Evolutionary conservation across 2,329 filamentous ascomycete species (phyloP).

Genomic region (Lachnellula occidentalis): DNA sequence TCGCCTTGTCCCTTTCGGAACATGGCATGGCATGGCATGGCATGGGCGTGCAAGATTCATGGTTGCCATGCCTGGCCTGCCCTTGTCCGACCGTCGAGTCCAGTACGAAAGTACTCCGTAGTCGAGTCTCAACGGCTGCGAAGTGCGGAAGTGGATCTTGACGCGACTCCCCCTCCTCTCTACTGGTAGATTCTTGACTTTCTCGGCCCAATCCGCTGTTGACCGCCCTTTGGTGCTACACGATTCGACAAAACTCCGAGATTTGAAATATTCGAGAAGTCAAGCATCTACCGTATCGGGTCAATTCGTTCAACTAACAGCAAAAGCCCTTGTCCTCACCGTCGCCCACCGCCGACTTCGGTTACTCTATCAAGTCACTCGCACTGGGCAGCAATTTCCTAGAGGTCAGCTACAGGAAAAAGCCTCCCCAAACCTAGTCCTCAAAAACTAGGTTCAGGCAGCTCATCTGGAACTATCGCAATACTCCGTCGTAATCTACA

Average conservation of each 20-base stretch:
- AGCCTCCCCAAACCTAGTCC: not conserved
- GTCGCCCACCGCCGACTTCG: slow-evolving; percentile 14
- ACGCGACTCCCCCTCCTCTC: not conserved
- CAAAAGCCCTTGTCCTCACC: not conserved
- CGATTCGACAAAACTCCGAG: slow-evolving; percentile 23
- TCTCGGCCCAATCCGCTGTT: slow-evolving; percentile 28
- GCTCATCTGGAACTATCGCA: not conserved
- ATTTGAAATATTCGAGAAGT: slow-evolving; percentile 17
- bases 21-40: not conserved
- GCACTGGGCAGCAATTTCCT: not conserved
- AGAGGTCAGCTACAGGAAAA: not conserved
- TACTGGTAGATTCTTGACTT: slow-evolving; percentile 10
- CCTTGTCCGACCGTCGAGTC: slow-evolving; percentile 7
- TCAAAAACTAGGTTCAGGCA: slow-evolving; percentile 9
- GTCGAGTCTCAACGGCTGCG: not conserved
- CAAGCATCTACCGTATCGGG: slow-evolving; percentile 5
- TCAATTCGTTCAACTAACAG: slow-evolving; percentile 9
- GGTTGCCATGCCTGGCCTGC: slow-evolving; percentile 11
- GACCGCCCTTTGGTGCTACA: slow-evolving; percentile 25
- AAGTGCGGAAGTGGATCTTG: not conserved
- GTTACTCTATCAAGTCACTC: not conserved
- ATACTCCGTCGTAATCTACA: not conserved
- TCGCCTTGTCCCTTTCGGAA: slow-evolving; percentile 3
- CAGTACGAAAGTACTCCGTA: not conserved
- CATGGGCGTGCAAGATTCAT: slow-evolving; percentile 2